phyloP scores from a whole-genome alignment of 352 stramenopile species.

The Pythium aquatile region DNA sequence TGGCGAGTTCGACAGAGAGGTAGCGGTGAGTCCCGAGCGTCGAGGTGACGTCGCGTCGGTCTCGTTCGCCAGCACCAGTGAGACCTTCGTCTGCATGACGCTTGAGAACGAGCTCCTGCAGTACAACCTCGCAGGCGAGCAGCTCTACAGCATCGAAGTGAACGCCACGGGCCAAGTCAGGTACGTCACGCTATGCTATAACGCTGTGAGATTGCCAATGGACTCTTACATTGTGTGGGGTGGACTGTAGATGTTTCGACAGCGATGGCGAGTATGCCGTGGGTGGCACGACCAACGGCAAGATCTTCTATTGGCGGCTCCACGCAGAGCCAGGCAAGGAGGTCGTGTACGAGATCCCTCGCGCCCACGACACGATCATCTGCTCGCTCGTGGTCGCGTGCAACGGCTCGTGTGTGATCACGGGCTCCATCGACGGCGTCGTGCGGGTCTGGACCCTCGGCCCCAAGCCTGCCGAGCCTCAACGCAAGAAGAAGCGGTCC shows the following conservation, averaged over 20 bases:
- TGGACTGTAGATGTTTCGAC: constrained; percentile 48
- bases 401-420: constrained; percentile 56
- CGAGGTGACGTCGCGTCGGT: constrained; percentile 50
- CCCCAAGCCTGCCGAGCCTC: constrained; percentile 5
- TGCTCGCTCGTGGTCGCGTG: constrained; percentile 55
- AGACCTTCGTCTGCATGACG: constrained; percentile 65
- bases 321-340: constrained; percentile 38
- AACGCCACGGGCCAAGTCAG: constrained; percentile 49
- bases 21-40: constrained; percentile 36
- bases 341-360: constrained; percentile 58
- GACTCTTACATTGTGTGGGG: too few species aligned
- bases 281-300: constrained; percentile 58
- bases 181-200: constrained; percentile 12
- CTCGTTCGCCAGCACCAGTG: constrained; percentile 47
- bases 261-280: constrained; percentile 73
- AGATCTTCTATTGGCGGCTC: constrained; percentile 71
- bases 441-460: constrained; percentile 59
- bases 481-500: constrained; percentile 10
- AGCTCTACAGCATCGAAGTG: constrained; percentile 51
- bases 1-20: constrained; percentile 28
- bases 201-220: too few species aligned
- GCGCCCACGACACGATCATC: constrained; percentile 62
- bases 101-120: constrained; percentile 69
- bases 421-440: constrained; percentile 55
- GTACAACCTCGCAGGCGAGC: constrained; percentile 48